Evolutionary conservation across 2,329 filamentous ascomycete genomes (phyloP), one percentile per base, ranked within the genome.

Genomic region (Colletotrichum lupini): DNA sequence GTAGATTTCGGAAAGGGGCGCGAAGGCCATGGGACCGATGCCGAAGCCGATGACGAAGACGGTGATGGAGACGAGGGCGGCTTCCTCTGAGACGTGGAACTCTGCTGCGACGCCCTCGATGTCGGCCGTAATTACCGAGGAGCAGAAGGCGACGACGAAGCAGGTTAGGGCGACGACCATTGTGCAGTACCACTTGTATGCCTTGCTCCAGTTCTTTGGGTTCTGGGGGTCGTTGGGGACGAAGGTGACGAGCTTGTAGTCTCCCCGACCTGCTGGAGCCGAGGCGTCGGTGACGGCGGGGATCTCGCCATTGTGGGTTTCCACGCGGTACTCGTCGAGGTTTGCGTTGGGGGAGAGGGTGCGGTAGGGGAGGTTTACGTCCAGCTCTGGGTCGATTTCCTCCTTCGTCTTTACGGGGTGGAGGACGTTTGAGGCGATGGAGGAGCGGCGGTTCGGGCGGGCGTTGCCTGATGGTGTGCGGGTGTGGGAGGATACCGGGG

Each of bases 41-140:
- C 94, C 94, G 77, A 97, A 97, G 3, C 94, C 94, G 42, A 96
- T 84, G 49, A 97, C 94, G 75, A 97, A 97, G 1, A 97, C 83
- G 0, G 92, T 92, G 72, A 97, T 91, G 26, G 88, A 91, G 1
- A 97, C 82, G 12, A 97, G 85, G 0, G 91, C 89, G 7, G 95
- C 92, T 82, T 96, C 93, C 26, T 91, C 85, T 37, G 91, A 93
- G 67, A 95, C 90, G 67, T 87, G 68, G 76, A 97, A 95, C 64
- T 90, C 86, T 19, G 90, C 78, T 1, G 85, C 81, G 0, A 94
- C 91, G 1, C 92, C 93, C 2, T 79, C 84, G 4, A 97, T 85
- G 79, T 95, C 93, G 12, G 94, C 91, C 0, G 95, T 97, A 79
- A 97, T 92, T 76, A 97, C 92, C 64, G 91, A 91, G 61, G 92